Evolutionary conservation across 768 basidiomycete genomes (phyloP).

Genomic region (Suillus americanus): DNA sequence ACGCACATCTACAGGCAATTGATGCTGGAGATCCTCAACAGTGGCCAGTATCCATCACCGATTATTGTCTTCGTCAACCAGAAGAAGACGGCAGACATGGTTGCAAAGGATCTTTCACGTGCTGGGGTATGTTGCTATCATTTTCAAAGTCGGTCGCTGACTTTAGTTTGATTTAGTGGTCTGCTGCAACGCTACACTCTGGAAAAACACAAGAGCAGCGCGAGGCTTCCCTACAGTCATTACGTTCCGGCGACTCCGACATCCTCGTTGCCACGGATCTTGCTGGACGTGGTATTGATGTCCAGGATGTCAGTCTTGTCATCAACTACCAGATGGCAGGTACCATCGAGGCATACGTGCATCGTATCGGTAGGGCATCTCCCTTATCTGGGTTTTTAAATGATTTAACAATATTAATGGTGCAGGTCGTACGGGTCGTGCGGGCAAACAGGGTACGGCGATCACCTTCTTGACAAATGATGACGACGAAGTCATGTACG

Average conservation of each 20-base stretch:
- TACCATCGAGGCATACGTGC: conserved; percentile 96
- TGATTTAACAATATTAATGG: conserved; percentile 7
- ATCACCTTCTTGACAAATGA: conserved; percentile 97
- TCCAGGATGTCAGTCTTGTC: conserved; percentile 92
- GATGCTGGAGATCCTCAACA: conserved; percentile 91
- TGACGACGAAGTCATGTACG: conserved; percentile 96
- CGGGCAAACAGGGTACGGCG: conserved; percentile 89
- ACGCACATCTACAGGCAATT: conserved; percentile 52
- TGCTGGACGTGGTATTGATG: conserved; percentile 98
- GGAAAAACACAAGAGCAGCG: conserved; percentile 98
- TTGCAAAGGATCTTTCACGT: conserved; percentile 89
- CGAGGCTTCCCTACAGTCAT: conserved; percentile 84
- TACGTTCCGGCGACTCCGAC: conserved; percentile 84
- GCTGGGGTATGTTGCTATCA: conserved; percentile 65
- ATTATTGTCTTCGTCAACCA: conserved; percentile 99
- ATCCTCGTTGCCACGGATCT: conserved; percentile 96
- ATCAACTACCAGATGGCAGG: conserved; percentile 98
- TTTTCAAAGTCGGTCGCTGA: conserved; percentile 1
- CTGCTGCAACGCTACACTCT: conserved; percentile 88
- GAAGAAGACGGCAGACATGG: conserved; percentile 99
- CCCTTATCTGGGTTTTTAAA: background rate
- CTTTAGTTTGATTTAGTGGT: conserved; percentile 59
- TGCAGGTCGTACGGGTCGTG: conserved; percentile 94
- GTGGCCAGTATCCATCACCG: conserved; percentile 76
- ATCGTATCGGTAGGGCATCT: conserved; percentile 81